Base-by-base conservation (phyloP, 495 filamentous ascomycete genomes). In the Xylaria castorea region DNA sequence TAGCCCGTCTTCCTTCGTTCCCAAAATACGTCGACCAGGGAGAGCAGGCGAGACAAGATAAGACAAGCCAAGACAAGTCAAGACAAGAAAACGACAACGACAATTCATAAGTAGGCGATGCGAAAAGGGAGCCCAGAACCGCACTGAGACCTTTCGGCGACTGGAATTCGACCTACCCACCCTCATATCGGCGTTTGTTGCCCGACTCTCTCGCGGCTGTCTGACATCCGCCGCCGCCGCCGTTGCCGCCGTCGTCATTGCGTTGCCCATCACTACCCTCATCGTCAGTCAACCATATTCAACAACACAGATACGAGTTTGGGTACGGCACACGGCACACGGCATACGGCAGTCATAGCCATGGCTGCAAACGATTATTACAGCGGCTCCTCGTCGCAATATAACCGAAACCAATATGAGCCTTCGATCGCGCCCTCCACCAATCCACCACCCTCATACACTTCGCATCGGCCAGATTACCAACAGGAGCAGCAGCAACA, bases 341-440 rank as follows among this genome's bases (percentile, higher is more conserved):
- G 55, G 22, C 50, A 25, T 11, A 50, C 25, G 42, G 4, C 65
- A 9, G 65, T 51, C 78, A 97, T 97, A 66, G 57, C 60, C 78
- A 97, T 97, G 94, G 92, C 94, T 66, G 87, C 93, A 72, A 92
- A 94, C 85, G 91, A 94, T 71, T 94, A 94, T 81, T 94, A 94
- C 84, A 87, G 88, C 78, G 78, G 83, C 64, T 84, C 83, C 70
- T 83, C 88, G 74, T 80, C 79, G 30, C 80, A 75, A 50, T 75
- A 81, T 32, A 77, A 60, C 25, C 61, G 36, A 14, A 65, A 72
- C 34, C 70, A 72, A 20, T 78, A 74, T 76, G 77, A 75, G 57
- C 78, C 78, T 14, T 80, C 78, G 20, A 46, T 78, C 30, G 50
- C 69, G 3, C 62, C 70, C 18, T 57, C 70, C 2, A 74, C 77